phyloP scores from a whole-genome alignment of 306 rosid species.

The Trichosanthes truncata region DNA sequence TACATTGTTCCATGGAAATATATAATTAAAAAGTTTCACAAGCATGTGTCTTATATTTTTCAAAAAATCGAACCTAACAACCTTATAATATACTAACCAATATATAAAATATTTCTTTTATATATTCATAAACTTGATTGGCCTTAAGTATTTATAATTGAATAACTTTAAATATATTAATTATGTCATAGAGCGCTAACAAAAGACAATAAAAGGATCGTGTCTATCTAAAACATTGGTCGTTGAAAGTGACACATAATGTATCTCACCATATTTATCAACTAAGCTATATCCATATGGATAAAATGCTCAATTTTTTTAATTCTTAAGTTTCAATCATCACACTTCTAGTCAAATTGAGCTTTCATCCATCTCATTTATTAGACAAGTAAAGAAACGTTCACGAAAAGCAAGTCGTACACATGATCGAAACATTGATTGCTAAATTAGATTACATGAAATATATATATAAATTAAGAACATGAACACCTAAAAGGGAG shows the following conservation, averaged over 20 bases:
- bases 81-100: not conserved
- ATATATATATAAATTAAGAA: not conserved
- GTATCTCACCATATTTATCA: not conserved
- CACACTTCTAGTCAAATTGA: not conserved
- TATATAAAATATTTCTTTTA: not conserved
- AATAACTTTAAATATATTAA: not conserved
- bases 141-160: not conserved
- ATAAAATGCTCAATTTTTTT: not conserved
- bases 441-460: not conserved
- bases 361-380: not conserved
- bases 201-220: not conserved
- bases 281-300: not conserved
- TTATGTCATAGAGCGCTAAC: not conserved
- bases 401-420: not conserved
- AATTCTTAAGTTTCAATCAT: not conserved
- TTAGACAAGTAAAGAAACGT: not conserved
- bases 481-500: not conserved
- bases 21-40: too few species aligned
- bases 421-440: not conserved
- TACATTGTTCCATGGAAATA: too few species aligned
- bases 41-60: too few species aligned
- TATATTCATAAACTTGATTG: not conserved
- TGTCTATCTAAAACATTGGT: not conserved
- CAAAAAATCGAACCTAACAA: too few species aligned
- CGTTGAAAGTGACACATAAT: not conserved